Evolutionary conservation across 345 rosid species (phyloP).

Genomic region (Gossypium raimondii): DNA sequence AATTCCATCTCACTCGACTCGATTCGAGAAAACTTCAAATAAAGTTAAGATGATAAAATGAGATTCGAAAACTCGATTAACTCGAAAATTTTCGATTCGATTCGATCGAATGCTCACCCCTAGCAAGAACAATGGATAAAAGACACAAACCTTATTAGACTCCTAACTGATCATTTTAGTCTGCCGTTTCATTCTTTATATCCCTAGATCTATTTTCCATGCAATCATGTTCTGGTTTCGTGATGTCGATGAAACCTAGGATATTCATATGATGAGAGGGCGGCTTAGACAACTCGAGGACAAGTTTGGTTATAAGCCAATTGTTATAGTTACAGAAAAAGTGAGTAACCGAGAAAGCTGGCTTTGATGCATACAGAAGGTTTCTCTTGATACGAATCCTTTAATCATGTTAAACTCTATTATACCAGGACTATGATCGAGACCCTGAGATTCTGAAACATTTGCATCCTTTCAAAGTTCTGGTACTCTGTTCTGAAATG

Average conservation of each 20-base stretch:
- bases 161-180: neutral
- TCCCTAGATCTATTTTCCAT: neutral
- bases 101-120: too few relatives aligned
- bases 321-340: constrained; percentile 70
- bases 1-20: too few relatives aligned
- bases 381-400: neutral
- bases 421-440: constrained; percentile 66
- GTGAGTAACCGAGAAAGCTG: constrained; percentile 25
- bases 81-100: too few relatives aligned
- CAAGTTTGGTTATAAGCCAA: constrained; percentile 43
- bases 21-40: too few relatives aligned
- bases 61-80: too few relatives aligned
- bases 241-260: constrained; percentile 35
- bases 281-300: constrained; percentile 46
- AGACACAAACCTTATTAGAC: neutral
- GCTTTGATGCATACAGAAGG: neutral
- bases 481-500: constrained; percentile 61
- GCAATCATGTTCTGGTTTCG: neutral
- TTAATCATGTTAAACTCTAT: constrained; percentile 1
- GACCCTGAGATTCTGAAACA: constrained; percentile 57
- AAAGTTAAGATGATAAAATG: too few relatives aligned
- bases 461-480: constrained; percentile 41
- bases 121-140: neutral
- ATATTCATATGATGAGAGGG: constrained; percentile 43
- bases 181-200: neutral